Evolutionary conservation across 768 basidiomycete species (phyloP), one percentile per base, ranked within the genome.

Genomic region (Leucocoprinus leucothites): DNA sequence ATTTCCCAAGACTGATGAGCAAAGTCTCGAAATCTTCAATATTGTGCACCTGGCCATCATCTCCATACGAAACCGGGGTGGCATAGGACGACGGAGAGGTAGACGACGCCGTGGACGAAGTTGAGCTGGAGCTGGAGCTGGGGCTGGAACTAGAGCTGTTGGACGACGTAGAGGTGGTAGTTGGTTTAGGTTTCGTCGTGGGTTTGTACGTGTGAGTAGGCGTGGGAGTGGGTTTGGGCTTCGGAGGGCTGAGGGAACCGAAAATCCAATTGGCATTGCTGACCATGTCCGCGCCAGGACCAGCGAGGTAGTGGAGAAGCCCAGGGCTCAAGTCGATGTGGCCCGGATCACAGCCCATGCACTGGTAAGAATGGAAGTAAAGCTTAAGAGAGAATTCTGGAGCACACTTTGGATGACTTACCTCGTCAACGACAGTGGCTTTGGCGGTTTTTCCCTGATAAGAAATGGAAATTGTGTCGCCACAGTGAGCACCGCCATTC

Each of bases 241-340:
- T 41, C 31, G 63, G 50, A 6, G 69, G 56, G 43, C 59, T 51
- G 16, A 68, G 61, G 47, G 51, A 61, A 40, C 65, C 71, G 48
- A 68, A 75, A 13, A 50, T 57, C 81, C 82, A 84, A 2, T 60
- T 57, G 1, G 76, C 75, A 22, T 65, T 53, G 19, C 81, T 51
- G 13, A 70, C 65, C 34, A 79, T 80, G 4, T 59, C 51, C 14
- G 42, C 48, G 13, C 49, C 48, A 11, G 65, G 45, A 19, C 66
- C 57, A 1, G 67, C 78, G 52, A 82, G 75, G 60, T 63, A 65
- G 2, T 63, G 3, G 61, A 82, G 82, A n/a, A 84, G 73, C 14
- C 70, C 71, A 1, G 64, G 59, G 6, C 75, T 76, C 18, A 82
- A 60, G 62, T 84, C 82, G 18, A 84, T 71, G 41, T 71, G 75